A percentile compares a stretch with the other conserved stretches of the same genome.
phyloP scores from a whole-genome alignment of 2,329 filamentous ascomycete species.

The Arthrinium phaeospermum region DNA sequence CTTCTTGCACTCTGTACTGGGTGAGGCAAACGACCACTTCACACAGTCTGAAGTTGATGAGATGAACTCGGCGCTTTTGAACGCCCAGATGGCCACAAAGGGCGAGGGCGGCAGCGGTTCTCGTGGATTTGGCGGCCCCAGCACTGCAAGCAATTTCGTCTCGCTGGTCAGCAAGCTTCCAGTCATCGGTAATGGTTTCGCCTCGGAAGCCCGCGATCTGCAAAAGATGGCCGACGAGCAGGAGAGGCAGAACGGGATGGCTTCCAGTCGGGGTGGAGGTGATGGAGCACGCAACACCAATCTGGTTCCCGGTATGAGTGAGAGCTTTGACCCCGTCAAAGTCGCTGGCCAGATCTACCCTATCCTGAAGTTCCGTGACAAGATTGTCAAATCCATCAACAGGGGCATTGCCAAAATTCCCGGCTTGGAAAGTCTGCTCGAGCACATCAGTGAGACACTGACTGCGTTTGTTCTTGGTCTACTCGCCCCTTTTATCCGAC shows the following conservation, averaged over 20 bases:
- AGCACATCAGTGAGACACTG: conserved; percentile 91
- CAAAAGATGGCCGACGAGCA: conserved; percentile 70
- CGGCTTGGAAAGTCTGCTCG: conserved; percentile 85
- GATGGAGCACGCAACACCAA: conserved; percentile 53
- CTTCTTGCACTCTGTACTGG: conserved; percentile 79
- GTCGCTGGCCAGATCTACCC: conserved; percentile 87
- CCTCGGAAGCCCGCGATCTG: conserved; percentile 68
- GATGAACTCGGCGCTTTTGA: conserved; percentile 75
- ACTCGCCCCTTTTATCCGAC: conserved; percentile 88
- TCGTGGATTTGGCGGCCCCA: conserved; percentile 50
- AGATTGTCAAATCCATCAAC: conserved; percentile 86
- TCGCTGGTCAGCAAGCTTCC: conserved; percentile 79
- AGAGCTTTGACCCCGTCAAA: conserved; percentile 78
- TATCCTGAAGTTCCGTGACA: conserved; percentile 92
- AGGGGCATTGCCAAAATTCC: conserved; percentile 89
- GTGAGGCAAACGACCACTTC: conserved; percentile 83
- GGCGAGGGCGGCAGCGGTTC: conserved; percentile 40
- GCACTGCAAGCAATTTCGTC: conserved; percentile 64
- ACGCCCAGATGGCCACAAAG: conserved; percentile 61
- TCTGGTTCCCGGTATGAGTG: conserved; percentile 75
- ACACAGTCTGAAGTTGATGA: conserved; percentile 85
- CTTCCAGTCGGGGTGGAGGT: conserved; percentile 30
- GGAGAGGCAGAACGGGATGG: conserved; percentile 51
- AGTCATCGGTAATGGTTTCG: conserved; percentile 68
- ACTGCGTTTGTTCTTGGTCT: conserved; percentile 92